Base-by-base conservation (phyloP, 2,329 filamentous ascomycete genomes). In the Penicillium olsonii region DNA sequence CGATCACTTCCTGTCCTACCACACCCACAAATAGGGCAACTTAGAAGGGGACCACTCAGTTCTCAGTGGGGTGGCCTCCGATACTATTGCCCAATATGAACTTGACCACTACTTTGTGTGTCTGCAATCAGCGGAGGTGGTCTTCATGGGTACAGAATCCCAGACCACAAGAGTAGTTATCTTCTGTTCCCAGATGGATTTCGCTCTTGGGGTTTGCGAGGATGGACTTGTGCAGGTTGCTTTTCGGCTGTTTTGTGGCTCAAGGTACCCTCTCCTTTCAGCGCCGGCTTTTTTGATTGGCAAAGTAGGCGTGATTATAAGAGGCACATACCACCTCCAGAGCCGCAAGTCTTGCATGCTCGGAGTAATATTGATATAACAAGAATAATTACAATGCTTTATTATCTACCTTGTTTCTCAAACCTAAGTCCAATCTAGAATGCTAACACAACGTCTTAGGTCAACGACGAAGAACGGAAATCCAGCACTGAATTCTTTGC, bases 51-150 rank as follows among this genome's bases (percentile, higher is more conserved):
- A 67, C 74, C 68, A 66, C 68, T 70, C 71, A 68, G 50, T 67
- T 55, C 63, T 59, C 63, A 56, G 69, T 79, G 78, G 74, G 69
- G 70, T 68, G 68, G 74, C 70, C 75, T 77, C 74, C 77, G 80
- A 83, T 83, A 83, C 80, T 78, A 76, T 66, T 78, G 74, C 78
- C 80, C 78, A 63, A 83, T 55, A 83, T 65, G 49, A 62, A 78
- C 63, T 35, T 47, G 38, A 34, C 29, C 52, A 54, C 37, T 48
- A 20, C 37, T 35, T 50, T 40, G 20, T 37, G 34, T 45, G 31
- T 18, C 19, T 29, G 42, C 41, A 37, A 40, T 45, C 9, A 8
- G 14, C 3, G 11, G 27, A 15, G 18, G 42, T 18, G 37, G n/a
- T 7, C n/a, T 29, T 24, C 38, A 20, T 7, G 24, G 44, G 39